Conservation (phyloP, 805 yeast species). For the Candida easanensis region DNA sequence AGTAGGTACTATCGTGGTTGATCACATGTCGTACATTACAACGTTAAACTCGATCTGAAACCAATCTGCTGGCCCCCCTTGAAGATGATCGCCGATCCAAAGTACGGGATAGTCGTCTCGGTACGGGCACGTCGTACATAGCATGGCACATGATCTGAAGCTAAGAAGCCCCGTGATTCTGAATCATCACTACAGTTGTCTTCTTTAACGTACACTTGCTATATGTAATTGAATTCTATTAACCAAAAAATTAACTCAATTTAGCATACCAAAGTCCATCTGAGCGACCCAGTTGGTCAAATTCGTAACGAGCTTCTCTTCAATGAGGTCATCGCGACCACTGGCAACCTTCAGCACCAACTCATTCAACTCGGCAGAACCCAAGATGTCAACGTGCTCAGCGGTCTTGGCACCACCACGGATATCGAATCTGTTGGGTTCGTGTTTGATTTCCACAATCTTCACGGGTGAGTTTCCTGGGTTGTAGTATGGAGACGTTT, state of each 20-base stretch:
- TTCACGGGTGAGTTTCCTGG: conserved; percentile 76
- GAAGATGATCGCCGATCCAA: no score
- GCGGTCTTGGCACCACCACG: conserved; percentile 98
- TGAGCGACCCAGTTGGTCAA: conserved; percentile 56
- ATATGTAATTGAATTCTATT: no score
- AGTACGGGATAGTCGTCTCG: no score
- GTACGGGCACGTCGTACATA: no score
- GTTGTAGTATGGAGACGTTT: conserved; percentile 64
- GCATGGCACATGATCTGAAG: no score
- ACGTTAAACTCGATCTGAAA: no score
- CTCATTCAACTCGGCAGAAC: conserved; percentile 90
- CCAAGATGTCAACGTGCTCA: conserved; percentile 95
- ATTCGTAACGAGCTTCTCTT: conserved; percentile 55
- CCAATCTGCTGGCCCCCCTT: no score
- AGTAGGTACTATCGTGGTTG: no score
- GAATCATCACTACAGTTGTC: no score
- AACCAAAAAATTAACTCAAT: conserved; percentile 1
- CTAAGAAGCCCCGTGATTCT: no score
- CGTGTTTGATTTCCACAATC: conserved; percentile 87
- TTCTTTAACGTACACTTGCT: no score
- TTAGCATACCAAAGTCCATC: conserved; percentile 21
- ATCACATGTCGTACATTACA: no score
- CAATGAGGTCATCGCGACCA: conserved; percentile 71
- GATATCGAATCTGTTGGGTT: conserved; percentile 90
- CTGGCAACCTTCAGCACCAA: conserved; percentile 76